phyloP scores from a whole-genome alignment of 768 basidiomycete species.

The Lentinula aciculospora region DNA sequence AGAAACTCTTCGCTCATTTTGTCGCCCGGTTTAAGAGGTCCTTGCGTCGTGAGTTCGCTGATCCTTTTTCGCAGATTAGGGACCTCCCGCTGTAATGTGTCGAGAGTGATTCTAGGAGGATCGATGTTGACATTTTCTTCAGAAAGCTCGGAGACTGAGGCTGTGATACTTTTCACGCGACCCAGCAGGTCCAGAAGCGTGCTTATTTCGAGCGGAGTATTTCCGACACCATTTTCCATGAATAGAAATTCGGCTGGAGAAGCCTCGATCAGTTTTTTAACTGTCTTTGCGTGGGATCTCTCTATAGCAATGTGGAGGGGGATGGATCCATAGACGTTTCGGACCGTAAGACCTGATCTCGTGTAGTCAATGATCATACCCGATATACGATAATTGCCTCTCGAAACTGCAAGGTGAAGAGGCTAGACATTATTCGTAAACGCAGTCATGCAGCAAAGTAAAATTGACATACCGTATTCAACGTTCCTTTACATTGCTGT shows the following conservation, averaged over 20 bases:
- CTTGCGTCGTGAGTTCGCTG: constrained; percentile 17
- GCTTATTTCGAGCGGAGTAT: constrained; percentile 34
- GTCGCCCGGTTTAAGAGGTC: constrained; percentile 17
- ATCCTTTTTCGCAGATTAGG: constrained; percentile 20
- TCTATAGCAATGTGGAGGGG: constrained; percentile 46
- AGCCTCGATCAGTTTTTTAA: constrained; percentile 29
- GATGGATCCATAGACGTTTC: constrained; percentile 44
- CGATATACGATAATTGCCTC: constrained; percentile 21
- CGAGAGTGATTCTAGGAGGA: constrained; percentile 14
- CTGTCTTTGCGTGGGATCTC: constrained; percentile 26
- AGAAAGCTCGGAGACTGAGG: not conserved
- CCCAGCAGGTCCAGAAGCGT: constrained; percentile 20
- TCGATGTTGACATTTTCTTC: not conserved
- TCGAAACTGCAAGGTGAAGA: constrained; percentile 46
- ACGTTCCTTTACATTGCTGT: constrained; percentile 37
- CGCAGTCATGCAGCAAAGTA: not conserved
- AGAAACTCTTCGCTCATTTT: constrained; percentile 17
- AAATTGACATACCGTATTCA: constrained; percentile 37
- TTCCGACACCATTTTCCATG: constrained; percentile 47
- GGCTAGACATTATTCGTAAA: constrained; percentile 31
- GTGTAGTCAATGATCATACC: constrained; percentile 33
- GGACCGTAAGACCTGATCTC: constrained; percentile 27
- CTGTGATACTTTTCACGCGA: constrained; percentile 8
- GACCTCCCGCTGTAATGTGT: constrained; percentile 16
- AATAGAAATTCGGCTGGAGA: constrained; percentile 32